Evolutionary conservation across 2,329 filamentous ascomycete genomes (phyloP).

Genomic region (Zasmidium cellare): DNA sequence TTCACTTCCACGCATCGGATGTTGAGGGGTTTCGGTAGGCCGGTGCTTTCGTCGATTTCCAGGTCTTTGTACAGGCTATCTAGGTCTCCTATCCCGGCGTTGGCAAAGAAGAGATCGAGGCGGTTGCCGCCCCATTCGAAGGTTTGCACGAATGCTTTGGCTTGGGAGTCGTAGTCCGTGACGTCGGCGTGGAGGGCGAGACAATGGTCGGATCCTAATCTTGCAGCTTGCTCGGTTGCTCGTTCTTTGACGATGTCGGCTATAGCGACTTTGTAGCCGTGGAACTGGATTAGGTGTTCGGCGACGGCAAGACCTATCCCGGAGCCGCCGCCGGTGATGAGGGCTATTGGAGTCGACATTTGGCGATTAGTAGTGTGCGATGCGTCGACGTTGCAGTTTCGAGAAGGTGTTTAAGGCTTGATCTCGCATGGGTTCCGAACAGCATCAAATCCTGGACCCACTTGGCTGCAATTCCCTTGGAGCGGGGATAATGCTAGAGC

Average conservation of each 20-base stretch:
- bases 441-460: too few species aligned
- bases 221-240: constrained; percentile 12
- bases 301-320: constrained; percentile 27
- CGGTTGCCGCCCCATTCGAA: constrained; percentile 43
- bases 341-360: constrained; percentile 21
- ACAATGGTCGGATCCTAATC: constrained; percentile 20
- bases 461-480: background rate
- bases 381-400: too few species aligned
- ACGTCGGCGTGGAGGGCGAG: constrained; percentile 35
- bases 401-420: too few species aligned
- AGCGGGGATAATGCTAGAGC: background rate
- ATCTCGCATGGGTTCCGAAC: too few species aligned
- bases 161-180: constrained; percentile 40
- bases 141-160: constrained; percentile 40
- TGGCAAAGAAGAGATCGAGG: constrained; percentile 45
- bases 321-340: constrained; percentile 24
- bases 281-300: constrained; percentile 23
- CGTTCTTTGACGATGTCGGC: constrained; percentile 19
- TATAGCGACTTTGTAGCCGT: constrained; percentile 24
- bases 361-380: too few species aligned
- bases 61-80: constrained; percentile 41
- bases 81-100: constrained; percentile 45
- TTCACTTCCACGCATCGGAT: constrained; percentile 42
- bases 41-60: constrained; percentile 25
- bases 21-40: constrained; percentile 37